These are phyloP conservation scores for Tagetes erecta DNA, from an alignment of 129 eudicot species.

Conservation along the genomic window DNA sequence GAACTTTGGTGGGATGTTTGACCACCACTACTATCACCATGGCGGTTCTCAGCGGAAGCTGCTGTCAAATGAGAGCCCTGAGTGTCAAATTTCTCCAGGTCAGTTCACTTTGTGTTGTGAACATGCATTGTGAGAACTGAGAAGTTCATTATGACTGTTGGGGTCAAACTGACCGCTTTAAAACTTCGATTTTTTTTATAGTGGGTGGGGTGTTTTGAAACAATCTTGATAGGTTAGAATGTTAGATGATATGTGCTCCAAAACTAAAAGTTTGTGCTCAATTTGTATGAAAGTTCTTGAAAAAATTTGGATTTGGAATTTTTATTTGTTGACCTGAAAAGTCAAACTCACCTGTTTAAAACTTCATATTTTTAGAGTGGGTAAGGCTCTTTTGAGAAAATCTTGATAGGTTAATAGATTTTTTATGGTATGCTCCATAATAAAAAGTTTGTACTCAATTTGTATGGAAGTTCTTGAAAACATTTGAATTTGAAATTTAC, in stretches of 20 bases:
- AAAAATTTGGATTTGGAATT: background rate
- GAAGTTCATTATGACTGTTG: slow-evolving; percentile 5
- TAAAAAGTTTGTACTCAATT: background rate
- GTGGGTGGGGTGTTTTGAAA: background rate
- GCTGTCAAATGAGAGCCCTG: slow-evolving; percentile 30
- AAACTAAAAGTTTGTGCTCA: no score
- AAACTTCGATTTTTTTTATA: background rate
- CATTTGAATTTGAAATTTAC: background rate
- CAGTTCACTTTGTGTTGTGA: slow-evolving; percentile 1
- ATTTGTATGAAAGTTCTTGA: background rate
- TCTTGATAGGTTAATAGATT: background rate
- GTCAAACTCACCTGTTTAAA: slow-evolving; percentile 19
- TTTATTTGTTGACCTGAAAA: background rate
- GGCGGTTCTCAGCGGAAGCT: slow-evolving; percentile 35
- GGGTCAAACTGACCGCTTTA: slow-evolving; percentile 9
- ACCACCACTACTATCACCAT: slow-evolving; percentile 32
- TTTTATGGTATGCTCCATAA: background rate
- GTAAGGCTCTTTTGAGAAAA: background rate
- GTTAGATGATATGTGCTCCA: background rate
- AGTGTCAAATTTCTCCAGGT: slow-evolving; percentile 29
- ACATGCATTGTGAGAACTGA: background rate
- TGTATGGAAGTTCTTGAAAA: background rate
- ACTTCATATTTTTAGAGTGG: background rate
- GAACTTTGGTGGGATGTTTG: slow-evolving; percentile 40
- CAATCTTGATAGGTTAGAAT: background rate